Evolutionary conservation across 139 green algal species (phyloP), one percentile per base, ranked within the genome.

Genomic region (Mesostigma viride): DNA sequence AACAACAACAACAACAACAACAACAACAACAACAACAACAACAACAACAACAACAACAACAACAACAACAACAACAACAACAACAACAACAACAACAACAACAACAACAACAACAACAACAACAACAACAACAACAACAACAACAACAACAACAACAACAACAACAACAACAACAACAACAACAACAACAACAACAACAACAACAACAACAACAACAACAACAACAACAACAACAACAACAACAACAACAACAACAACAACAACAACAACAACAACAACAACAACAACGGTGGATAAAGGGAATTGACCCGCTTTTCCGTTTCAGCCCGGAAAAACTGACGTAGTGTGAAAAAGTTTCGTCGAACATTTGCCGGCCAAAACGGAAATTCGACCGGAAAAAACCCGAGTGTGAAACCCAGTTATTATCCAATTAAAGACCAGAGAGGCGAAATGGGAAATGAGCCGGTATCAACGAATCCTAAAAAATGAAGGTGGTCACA

Each of bases 191-290:
- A 56, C 22, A 22, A 56, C 45, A 56, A 56, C 45, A 22, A 56
- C 22, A 22, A 56, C 22, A 22, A 56, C 45, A 56, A 56, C 45
- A 22, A 56, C 22, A 22, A 56, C 45, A 22, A 56, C 45, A 56
- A 56, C 45, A 22, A 56, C 22, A 22, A 56, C 45, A 22, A 56
- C 45, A 56, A 56, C 45, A 56, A 56, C 45, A 22, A 56, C 45
- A 56, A 56, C 45, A 56, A 28, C 45, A 56, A 56, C 45, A 56
- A 56, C 45, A 56, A 56, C 45, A 56, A 56, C 45, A 56, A 56
- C 45, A 56, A 56, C 45, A 56, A 56, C 45, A 56, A 56, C 45
- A 56, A 56, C 45, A 56, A 56, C 45, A 56, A 56, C 45, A 56
- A 56, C 45, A 56, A 56, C 45, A 56, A 56, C 45, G 45, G 22